phyloP scores from a whole-genome alignment of 345 rosid species.

The Sisymbrium altissimum region DNA sequence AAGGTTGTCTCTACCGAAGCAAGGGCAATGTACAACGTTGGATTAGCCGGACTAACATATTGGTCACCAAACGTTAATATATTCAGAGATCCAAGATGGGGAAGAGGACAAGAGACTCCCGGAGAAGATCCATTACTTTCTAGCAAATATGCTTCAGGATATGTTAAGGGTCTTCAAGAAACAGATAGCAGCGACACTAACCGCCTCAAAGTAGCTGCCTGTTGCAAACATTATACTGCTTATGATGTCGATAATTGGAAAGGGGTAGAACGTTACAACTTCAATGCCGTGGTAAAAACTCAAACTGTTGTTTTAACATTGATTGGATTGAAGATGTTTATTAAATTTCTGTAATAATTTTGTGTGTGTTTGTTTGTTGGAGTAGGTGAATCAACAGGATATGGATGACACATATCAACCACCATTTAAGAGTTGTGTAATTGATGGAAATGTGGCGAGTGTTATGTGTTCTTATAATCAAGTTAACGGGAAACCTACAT shows the following conservation, averaged over 20 bases:
- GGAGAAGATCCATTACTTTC: constrained; percentile 91
- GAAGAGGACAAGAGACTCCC: constrained; percentile 92
- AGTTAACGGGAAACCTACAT: constrained; percentile 86
- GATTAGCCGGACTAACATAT: constrained; percentile 80
- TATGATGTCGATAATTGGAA: constrained; percentile 92
- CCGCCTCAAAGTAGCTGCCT: constrained; percentile 88
- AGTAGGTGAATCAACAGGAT: constrained; percentile 86
- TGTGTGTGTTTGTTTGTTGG: background rate
- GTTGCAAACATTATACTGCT: constrained; percentile 96
- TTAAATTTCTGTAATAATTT: background rate
- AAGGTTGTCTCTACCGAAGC: constrained; percentile 96
- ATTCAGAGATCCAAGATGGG: constrained; percentile 97
- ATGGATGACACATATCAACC: constrained; percentile 95
- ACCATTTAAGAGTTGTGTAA: constrained; percentile 93
- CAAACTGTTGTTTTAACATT: background rate
- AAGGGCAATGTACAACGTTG: constrained; percentile 94
- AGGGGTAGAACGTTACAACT: constrained; percentile 65
- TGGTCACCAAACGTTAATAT: constrained; percentile 96
- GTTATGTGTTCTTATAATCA: constrained; percentile 96
- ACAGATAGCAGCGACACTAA: constrained; percentile 47
- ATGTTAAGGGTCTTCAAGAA: constrained; percentile 74
- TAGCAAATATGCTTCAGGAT: constrained; percentile 66
- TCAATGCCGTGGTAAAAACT: constrained; percentile 65
- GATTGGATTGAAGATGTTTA: background rate
- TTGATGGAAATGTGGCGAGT: constrained; percentile 94